Evolutionary conservation across 495 filamentous ascomycete genomes (phyloP).

Genomic region (Hamigera avellanea): DNA sequence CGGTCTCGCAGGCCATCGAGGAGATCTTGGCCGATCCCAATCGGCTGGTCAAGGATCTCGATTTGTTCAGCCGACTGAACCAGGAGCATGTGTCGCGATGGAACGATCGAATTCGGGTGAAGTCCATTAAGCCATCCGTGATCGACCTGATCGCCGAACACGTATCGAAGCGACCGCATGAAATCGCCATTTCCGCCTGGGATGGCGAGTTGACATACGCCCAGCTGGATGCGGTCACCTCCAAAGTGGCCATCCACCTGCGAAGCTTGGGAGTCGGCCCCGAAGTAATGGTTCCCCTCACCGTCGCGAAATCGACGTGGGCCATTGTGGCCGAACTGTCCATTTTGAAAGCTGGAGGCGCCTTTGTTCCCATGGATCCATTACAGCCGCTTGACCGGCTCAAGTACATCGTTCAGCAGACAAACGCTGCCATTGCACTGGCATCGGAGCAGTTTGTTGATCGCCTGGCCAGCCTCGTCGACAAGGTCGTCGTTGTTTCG

Average conservation of each 20-base stretch:
- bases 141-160: neutral
- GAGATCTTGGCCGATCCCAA: neutral
- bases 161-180: constrained; percentile 1
- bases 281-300: constrained; percentile 14
- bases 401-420: constrained; percentile 31
- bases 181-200: constrained; percentile 5
- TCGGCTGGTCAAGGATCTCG: neutral
- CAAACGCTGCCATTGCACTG: constrained; percentile 14
- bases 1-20: neutral
- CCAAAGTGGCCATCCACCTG: constrained; percentile 18
- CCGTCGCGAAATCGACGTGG: constrained; percentile 17
- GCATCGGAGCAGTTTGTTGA: constrained; percentile 6
- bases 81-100: neutral
- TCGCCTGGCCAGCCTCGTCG: neutral
- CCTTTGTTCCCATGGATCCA: constrained; percentile 38
- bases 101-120: neutral
- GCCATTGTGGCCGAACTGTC: constrained; percentile 12
- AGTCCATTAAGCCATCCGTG: neutral
- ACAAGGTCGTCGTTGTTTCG: constrained; percentile 3
- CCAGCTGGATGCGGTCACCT: constrained; percentile 6
- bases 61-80: neutral
- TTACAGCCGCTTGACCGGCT: constrained; percentile 34
- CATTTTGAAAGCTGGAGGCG: constrained; percentile 21
- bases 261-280: constrained; percentile 9
- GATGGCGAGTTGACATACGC: constrained; percentile 11